Evolutionary conservation across 176 grass and related monocot species (phyloP).

Genomic region (Panicum miliaceum): DNA sequence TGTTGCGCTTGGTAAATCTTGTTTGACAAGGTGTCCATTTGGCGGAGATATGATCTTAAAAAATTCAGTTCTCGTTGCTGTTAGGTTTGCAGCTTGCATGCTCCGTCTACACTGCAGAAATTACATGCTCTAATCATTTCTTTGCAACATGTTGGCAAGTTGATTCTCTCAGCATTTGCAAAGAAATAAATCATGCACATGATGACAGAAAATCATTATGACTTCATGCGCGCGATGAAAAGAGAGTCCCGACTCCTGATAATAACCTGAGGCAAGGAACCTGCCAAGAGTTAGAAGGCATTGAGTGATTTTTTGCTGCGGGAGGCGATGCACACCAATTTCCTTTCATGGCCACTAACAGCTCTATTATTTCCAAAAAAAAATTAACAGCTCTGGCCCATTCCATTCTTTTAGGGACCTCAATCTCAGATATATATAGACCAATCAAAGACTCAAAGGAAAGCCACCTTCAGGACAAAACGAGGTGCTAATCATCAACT

Average conservation of each 20-base stretch:
- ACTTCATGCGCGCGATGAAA: neutral
- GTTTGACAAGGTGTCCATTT: neutral
- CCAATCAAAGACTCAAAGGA: conserved; percentile 6
- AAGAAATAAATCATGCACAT: neutral
- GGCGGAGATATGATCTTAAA: neutral
- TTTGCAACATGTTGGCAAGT: neutral
- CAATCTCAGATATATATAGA: neutral
- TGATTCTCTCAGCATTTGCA: neutral
- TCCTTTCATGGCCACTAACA: neutral
- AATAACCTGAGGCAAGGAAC: neutral
- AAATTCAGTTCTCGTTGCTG: neutral
- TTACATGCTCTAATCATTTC: neutral
- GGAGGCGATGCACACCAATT: neutral
- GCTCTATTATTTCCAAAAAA: too few relatives aligned
- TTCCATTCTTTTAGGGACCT: neutral
- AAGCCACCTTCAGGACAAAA: conserved; percentile 23
- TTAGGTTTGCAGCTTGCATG: neutral
- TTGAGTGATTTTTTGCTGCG: neutral
- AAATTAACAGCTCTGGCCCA: neutral
- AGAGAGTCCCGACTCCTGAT: too few relatives aligned
- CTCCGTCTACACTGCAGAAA: neutral
- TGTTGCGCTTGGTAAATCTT: neutral
- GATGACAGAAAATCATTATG: neutral
- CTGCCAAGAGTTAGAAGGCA: neutral
- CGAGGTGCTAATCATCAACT: neutral